Percentiles rank a stretch among this genome's conserved stretches.
Evolutionary conservation across 441 rosid genomes (phyloP).

Genomic region (Flueggea neowawraea): DNA sequence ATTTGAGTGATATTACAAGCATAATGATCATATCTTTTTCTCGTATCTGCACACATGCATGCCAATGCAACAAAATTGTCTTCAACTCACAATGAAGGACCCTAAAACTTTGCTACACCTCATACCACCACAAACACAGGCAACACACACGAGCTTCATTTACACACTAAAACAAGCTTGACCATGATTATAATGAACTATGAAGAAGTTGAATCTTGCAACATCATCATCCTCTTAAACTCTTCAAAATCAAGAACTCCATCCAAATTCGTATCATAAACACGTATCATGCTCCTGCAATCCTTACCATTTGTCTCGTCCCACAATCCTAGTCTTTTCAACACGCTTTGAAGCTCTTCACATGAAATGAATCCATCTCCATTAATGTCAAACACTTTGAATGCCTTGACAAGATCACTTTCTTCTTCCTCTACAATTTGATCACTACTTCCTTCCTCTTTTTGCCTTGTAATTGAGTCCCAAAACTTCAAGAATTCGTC

Average conservation of each 20-base stretch:
- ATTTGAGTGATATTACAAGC: too few species aligned
- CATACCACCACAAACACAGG: too few species aligned
- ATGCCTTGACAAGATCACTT: constrained; percentile 44
- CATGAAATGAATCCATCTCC: constrained; percentile 74
- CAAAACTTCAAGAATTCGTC: constrained; percentile 60
- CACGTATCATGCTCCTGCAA: constrained; percentile 60
- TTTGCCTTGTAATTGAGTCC: constrained; percentile 29
- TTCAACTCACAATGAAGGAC: too few species aligned
- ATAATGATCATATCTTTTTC: too few species aligned
- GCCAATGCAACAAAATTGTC: too few species aligned
- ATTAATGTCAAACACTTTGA: constrained; percentile 59
- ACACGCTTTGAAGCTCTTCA: constrained; percentile 67
- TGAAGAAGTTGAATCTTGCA: constrained; percentile 5
- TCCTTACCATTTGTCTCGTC: constrained; percentile 51
- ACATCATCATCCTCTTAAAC: constrained; percentile 81
- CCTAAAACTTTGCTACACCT: too few species aligned
- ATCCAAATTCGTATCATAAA: constrained; percentile 58
- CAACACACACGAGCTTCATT: too few species aligned
- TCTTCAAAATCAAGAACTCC: constrained; percentile 77
- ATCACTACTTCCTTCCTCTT: background rate
- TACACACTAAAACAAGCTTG: background rate
- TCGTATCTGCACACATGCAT: too few species aligned
- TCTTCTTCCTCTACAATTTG: constrained; percentile 2
- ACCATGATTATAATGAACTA: background rate
- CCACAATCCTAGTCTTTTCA: constrained; percentile 67